Percentiles rank a stretch among this genome's conserved stretches.
Conservation (phyloP, 495 filamentous ascomycete species). For the Parmelia sp. region DNA sequence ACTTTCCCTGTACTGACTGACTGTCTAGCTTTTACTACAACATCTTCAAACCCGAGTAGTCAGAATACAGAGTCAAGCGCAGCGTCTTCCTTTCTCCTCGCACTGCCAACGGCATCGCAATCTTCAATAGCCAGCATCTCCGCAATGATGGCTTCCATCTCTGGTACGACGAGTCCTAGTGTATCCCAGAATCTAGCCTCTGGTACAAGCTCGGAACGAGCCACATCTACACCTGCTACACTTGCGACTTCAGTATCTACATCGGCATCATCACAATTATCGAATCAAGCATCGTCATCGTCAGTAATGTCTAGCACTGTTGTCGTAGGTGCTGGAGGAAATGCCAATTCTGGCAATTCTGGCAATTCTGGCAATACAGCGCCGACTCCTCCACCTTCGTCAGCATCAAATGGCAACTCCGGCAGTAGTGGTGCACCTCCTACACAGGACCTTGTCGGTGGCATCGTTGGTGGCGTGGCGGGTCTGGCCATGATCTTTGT, state of each 20-base stretch:
- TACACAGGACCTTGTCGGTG: slow-evolving; percentile 49
- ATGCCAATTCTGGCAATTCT: slow-evolving; percentile 23
- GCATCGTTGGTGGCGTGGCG: slow-evolving; percentile 60
- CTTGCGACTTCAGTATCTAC: background rate
- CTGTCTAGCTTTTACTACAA: slow-evolving; percentile 2
- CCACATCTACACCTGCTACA: slow-evolving; percentile 3
- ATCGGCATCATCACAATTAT: slow-evolving; percentile 13
- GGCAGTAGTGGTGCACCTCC: slow-evolving; percentile 22
- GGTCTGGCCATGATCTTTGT: slow-evolving; percentile 54
- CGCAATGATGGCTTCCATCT: background rate
- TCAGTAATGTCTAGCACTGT: slow-evolving; percentile 17
- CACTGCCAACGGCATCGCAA: slow-evolving; percentile 11
- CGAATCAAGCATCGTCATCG: slow-evolving; percentile 17
- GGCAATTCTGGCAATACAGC: slow-evolving; percentile 25
- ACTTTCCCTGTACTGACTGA: background rate
- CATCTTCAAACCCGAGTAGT: slow-evolving; percentile 6
- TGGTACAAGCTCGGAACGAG: background rate
- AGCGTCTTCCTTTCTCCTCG: background rate
- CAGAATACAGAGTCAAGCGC: background rate
- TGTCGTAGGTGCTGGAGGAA: slow-evolving; percentile 17
- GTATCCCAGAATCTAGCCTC: background rate
- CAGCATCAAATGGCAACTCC: slow-evolving; percentile 18
- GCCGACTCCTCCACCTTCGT: slow-evolving; percentile 21
- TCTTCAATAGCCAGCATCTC: slow-evolving; percentile 10
- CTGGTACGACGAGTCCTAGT: slow-evolving; percentile 2